Percentiles rank a stretch among this genome's conserved stretches.
Evolutionary conservation across 1,284 basidiomycete genomes (phyloP).

Genomic region (Ceratobasidium sp.): DNA sequence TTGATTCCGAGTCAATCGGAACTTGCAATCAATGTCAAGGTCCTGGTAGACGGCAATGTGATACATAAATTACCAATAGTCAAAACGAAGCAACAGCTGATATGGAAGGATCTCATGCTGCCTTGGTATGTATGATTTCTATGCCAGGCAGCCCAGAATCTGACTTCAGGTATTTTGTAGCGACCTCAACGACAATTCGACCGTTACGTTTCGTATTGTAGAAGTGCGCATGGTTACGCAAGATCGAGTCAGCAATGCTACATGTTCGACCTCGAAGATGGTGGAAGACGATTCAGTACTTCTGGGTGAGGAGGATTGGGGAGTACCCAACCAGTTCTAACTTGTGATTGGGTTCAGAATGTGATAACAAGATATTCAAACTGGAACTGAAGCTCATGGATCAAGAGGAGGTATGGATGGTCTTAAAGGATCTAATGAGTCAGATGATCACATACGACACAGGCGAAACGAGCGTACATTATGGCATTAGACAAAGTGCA

Average conservation of each 20-base stretch:
- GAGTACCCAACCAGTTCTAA: too few relatives aligned
- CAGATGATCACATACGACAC: too few relatives aligned
- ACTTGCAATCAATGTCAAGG: background rate
- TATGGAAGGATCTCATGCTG: background rate
- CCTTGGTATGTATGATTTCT: background rate
- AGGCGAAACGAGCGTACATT: too few relatives aligned
- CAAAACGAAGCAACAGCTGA: background rate
- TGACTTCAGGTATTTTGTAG: background rate
- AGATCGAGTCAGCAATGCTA: background rate
- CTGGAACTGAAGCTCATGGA: too few relatives aligned
- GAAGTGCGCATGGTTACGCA: background rate
- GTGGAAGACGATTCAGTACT: too few relatives aligned
- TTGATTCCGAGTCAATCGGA: background rate
- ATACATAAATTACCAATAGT: background rate
- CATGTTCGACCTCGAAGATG: background rate
- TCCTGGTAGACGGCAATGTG: background rate
- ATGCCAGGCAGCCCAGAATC: too few relatives aligned
- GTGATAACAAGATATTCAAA: too few relatives aligned
- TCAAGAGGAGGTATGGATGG: too few relatives aligned
- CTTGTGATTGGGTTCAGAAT: too few relatives aligned
- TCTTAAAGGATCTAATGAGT: too few relatives aligned
- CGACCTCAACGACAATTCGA: background rate
- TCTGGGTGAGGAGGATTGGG: too few relatives aligned
- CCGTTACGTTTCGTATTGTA: background rate
- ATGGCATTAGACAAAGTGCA: too few relatives aligned